Percentiles rank a stretch among this genome's conserved stretches.
These are phyloP conservation scores for Senecio squalidus DNA, from an alignment of 140 eudicot genomes.

Conservation along the genomic window DNA sequence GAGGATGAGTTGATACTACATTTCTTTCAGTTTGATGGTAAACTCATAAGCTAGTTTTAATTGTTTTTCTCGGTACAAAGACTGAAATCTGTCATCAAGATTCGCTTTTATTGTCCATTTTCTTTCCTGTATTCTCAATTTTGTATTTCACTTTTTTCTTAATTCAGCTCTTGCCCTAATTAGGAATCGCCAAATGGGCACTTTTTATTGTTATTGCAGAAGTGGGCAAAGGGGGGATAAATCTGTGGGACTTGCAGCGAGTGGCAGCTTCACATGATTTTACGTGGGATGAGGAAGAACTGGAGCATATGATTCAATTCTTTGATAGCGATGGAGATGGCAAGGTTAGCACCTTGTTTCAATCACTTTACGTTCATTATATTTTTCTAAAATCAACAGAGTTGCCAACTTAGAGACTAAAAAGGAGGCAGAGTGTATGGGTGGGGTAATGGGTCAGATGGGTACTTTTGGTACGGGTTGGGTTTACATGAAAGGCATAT, in stretches of 20 bases:
- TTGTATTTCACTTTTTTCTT: not conserved
- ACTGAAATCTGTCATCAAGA: not conserved
- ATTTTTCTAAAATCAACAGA: not conserved
- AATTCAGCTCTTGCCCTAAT: too few species aligned
- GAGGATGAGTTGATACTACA: slow-evolving; percentile 82
- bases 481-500: too few species aligned
- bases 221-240: slow-evolving; percentile 68
- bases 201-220: slow-evolving; percentile 44
- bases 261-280: slow-evolving; percentile 83
- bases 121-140: not conserved
- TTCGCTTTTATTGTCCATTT: not conserved
- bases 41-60: slow-evolving; percentile 10
- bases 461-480: too few species aligned
- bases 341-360: slow-evolving; percentile 46
- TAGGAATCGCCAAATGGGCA: not conserved
- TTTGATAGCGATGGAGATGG: slow-evolving; percentile 82
- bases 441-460: too few species aligned
- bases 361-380: not conserved
- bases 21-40: slow-evolving; percentile 96
- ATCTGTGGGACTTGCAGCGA: slow-evolving; percentile 51
- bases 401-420: too few species aligned
- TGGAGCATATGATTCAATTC: slow-evolving; percentile 64
- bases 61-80: not conserved
- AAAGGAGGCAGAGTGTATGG: too few species aligned
- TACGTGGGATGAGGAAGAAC: slow-evolving; percentile 76